Conservation (phyloP, 345 rosid genomes). For the Anacardium occidentale region DNA sequence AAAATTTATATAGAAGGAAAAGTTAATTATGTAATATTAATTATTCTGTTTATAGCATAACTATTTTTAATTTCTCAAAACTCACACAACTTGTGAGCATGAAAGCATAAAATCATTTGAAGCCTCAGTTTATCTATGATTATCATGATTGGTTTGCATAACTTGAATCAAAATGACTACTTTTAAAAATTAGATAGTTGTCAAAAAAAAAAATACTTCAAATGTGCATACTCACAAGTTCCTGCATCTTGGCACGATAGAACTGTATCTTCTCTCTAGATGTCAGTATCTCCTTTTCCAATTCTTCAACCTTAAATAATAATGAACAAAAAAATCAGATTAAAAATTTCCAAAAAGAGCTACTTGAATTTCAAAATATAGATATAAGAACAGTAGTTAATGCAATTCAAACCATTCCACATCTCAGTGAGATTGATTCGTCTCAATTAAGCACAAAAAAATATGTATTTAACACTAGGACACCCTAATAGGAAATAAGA, state of each 20-base stretch:
- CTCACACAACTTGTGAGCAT: not conserved
- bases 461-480: slow-evolving; percentile 1
- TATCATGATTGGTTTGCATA: not conserved
- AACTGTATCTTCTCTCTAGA: slow-evolving; percentile 82
- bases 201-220: slow-evolving; percentile 1
- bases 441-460: not conserved
- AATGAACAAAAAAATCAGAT: slow-evolving; percentile 3
- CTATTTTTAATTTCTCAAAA: not conserved
- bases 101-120: not conserved
- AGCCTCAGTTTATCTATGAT: not conserved
- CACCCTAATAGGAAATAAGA: not conserved
- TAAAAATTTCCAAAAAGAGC: not conserved
- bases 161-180: not conserved
- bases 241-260: slow-evolving; percentile 91
- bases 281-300: slow-evolving; percentile 83
- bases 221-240: slow-evolving; percentile 61
- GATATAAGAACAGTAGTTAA: not conserved
- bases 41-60: not conserved
- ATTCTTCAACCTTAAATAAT: slow-evolving; percentile 73
- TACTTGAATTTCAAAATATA: slow-evolving; percentile 8
- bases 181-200: not conserved
- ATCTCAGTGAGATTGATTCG: not conserved
- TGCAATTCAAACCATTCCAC: slow-evolving; percentile 4
- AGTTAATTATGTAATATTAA: not conserved
- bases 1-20: not conserved